Evolutionary conservation across 805 yeast species (phyloP), one percentile per base, ranked within the genome.

Genomic region (Sugiyamaella lignohabitans): DNA sequence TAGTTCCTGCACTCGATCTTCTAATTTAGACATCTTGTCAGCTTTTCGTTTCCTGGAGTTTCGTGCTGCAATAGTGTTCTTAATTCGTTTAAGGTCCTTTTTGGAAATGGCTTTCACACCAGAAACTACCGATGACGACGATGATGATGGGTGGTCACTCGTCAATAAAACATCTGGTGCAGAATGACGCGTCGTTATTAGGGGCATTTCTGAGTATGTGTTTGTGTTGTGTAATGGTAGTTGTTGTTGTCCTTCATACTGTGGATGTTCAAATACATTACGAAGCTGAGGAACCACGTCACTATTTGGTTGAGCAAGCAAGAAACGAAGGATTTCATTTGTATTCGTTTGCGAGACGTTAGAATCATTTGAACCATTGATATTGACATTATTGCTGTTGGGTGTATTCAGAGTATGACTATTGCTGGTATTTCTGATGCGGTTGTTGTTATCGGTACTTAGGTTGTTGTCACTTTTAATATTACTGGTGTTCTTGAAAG

Each of bases 31-130:
- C 95, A 89, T 86, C 65, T 95, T 79, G 66, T 89, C 89, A 80
- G 86, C 78, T 69, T 91, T 91, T 63, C 96, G 79, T 23, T 95
- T 96, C 60, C 96, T 73, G 30, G 95, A 87, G 64, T 96, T 78
- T 67, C 96, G 78, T 53, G 96, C 96, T 63, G 88, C 96, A 21
- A 78, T 60, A 5, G 87, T 88, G 73, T 88, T 88, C 66, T 87
- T 80, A 3, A 95, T 95, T 63, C 96, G 79, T 67, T 87, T 87
- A 58, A 83, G 59, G 74, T 14, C 82, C 76, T 67, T 87, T 94
- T 46, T 65, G 8, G 32, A 27, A 8, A 27, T 8, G 8, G 8
- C 11, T 27, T 27, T 8, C 8, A 8, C 14, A 8, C 11, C 8
- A 8, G 32, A 27, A n/a, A 21, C 10, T 21, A 27, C 16, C 19